phyloP scores from a whole-genome alignment of 192 early-diverging fungal genomes.

The Coemansia sp. region DNA sequence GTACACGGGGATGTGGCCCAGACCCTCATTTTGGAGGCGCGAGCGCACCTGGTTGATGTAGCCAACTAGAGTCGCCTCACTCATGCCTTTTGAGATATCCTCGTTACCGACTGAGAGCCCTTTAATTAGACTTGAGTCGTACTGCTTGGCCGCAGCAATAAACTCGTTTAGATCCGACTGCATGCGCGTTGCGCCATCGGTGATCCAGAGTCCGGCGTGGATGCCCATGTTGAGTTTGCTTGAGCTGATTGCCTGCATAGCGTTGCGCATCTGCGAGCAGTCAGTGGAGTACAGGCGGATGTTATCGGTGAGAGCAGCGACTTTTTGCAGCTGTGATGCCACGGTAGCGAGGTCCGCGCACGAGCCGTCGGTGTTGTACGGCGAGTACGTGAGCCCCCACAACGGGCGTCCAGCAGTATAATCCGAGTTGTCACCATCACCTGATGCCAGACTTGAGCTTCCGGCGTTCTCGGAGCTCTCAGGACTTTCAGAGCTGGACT shows the following conservation, averaged over 20 bases:
- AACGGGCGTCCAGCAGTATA: conserved; percentile 3
- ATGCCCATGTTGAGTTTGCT: conserved; percentile 29
- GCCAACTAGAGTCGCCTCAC: conserved; percentile 33
- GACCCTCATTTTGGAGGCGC: conserved; percentile 35
- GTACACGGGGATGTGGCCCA: conserved; percentile 43
- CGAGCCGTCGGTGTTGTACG: conserved; percentile 48
- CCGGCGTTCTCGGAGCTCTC: too few species aligned
- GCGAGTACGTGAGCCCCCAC: conserved; percentile 50
- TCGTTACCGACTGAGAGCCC: conserved; percentile 52
- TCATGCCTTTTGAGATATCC: conserved; percentile 37
- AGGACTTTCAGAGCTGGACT: neutral
- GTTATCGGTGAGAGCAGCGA: conserved; percentile 31
- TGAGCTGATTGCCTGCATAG: conserved; percentile 29
- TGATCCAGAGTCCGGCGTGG: conserved; percentile 45
- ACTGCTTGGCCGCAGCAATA: conserved; percentile 33
- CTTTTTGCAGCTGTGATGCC: conserved; percentile 26
- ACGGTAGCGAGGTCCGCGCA: conserved; percentile 35
- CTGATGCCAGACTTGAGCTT: too few species aligned
- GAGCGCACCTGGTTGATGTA: conserved; percentile 44
- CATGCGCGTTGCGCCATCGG: conserved; percentile 26
- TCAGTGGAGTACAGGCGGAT: conserved; percentile 52
- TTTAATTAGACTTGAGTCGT: conserved; percentile 27
- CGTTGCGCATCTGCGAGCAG: conserved; percentile 43
- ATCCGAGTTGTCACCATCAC: neutral
- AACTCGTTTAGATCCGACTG: conserved; percentile 39